A percentile compares a stretch with the other conserved stretches of the same genome.
phyloP scores from a whole-genome alignment of 164 flowering plant genomes.

The Annona cherimola region DNA sequence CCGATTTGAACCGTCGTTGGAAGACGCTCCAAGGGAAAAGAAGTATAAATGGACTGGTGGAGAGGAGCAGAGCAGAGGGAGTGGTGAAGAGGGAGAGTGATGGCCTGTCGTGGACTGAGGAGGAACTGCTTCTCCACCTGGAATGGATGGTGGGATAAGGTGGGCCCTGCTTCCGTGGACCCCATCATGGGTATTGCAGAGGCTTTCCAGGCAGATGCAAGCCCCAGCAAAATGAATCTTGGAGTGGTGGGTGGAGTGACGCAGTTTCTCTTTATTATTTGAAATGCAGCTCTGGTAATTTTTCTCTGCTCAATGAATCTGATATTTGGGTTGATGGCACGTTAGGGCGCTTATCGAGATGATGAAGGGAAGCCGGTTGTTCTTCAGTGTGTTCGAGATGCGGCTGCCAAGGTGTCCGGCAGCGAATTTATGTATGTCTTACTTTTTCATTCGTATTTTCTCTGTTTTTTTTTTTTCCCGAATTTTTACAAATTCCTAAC shows the following conservation, averaged over 20 bases:
- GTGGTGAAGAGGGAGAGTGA: not conserved
- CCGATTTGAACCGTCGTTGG: too few species aligned
- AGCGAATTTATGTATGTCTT: conserved; percentile 27
- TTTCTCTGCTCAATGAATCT: not conserved
- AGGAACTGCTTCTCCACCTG: conserved; percentile 19
- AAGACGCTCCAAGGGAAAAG: too few species aligned
- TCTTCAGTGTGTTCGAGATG: conserved; percentile 33
- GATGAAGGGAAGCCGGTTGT: conserved; percentile 37
- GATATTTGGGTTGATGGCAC: not conserved
- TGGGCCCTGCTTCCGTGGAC: conserved; percentile 29
- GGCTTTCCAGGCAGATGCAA: conserved; percentile 32
- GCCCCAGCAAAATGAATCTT: conserved; percentile 35
- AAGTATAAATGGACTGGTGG: too few species aligned
- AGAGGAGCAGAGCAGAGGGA: not conserved
- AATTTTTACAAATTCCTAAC: not conserved
- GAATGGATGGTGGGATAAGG: conserved; percentile 28
- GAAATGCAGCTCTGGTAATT: not conserved
- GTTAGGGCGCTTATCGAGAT: conserved; percentile 34
- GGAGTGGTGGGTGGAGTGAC: conserved; percentile 26
- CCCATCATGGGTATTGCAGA: conserved; percentile 33
- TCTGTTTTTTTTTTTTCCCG: not conserved
- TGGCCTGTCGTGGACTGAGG: not conserved
- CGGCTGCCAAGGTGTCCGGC: conserved; percentile 25
- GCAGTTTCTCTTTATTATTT: not conserved
- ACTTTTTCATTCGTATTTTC: not conserved